A percentile compares a stretch with the other conserved stretches of the same genome.
Evolutionary conservation across 345 rosid genomes (phyloP).

Genomic region (Clarkia xantiana): DNA sequence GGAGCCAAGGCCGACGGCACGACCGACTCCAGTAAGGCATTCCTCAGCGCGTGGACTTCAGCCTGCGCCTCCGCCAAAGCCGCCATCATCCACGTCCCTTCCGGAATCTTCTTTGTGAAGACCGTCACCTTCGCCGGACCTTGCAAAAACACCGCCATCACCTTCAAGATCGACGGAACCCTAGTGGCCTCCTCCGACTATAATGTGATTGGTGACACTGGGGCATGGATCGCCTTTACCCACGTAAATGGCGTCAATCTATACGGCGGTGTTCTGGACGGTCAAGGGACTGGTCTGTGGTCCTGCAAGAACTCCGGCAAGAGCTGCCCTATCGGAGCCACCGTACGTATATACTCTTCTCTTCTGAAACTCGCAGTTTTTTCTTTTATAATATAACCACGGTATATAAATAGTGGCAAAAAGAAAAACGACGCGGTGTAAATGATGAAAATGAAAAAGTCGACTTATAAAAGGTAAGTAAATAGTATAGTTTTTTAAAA

Average conservation of each 20-base stretch:
- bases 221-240: slow-evolving; percentile 36
- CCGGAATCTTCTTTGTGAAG: slow-evolving; percentile 35
- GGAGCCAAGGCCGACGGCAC: slow-evolving; percentile 56
- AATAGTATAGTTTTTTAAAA: too few species aligned
- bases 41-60: slow-evolving; percentile 42
- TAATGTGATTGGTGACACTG: slow-evolving; percentile 13
- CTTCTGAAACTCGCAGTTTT: too few species aligned
- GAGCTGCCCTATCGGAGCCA: slow-evolving; percentile 52
- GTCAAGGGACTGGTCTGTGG: slow-evolving; percentile 51
- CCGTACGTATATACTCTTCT: slow-evolving; percentile 29
- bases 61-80: slow-evolving; percentile 36
- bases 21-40: slow-evolving; percentile 53
- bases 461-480: too few species aligned
- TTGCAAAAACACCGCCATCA: slow-evolving; percentile 29
- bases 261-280: slow-evolving; percentile 51
- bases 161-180: slow-evolving; percentile 44
- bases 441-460: too few species aligned
- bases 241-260: slow-evolving; percentile 36
- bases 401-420: too few species aligned
- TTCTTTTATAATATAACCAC: too few species aligned
- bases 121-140: slow-evolving; percentile 38
- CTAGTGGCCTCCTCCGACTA: slow-evolving; percentile 49
- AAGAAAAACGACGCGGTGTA: not conserved
- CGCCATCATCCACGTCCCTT: slow-evolving; percentile 40
- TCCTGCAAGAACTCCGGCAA: slow-evolving; percentile 37